These are phyloP conservation scores for Plasmodium knowlesi DNA, from an alignment of 169 alveolate genomes.

Conservation along the genomic window DNA sequence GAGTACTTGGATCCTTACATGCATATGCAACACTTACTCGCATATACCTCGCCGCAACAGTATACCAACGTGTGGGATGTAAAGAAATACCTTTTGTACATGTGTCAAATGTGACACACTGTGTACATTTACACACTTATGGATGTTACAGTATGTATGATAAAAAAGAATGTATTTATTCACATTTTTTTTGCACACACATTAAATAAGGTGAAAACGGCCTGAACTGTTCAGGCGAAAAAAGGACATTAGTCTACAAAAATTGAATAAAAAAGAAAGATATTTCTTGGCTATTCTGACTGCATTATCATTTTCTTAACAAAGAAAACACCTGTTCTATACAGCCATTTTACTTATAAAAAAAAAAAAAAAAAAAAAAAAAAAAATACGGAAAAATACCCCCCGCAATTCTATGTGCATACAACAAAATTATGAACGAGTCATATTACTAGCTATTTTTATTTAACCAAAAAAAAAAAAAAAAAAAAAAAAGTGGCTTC, in stretches of 20 bases:
- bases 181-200: not conserved
- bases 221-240: not conserved
- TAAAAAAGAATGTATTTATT: not conserved
- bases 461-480: not conserved
- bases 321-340: not conserved
- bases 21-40: not conserved
- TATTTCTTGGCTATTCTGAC: not conserved
- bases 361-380: not conserved
- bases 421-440: conserved; percentile 45
- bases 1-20: not conserved
- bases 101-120: not conserved
- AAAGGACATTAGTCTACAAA: not conserved
- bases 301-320: not conserved
- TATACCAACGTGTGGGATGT: not conserved
- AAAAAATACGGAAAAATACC: not conserved
- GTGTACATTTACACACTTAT: not conserved
- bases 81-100: not conserved
- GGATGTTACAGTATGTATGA: not conserved
- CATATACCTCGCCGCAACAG: not conserved
- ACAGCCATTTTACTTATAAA: not conserved
- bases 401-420: not conserved
- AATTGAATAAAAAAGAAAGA: not conserved
- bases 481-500: conserved; percentile 1
- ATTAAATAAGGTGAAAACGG: not conserved
- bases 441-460: conserved; percentile 9